A percentile compares a stretch with the other conserved stretches of the same genome.
Evolutionary conservation across 345 rosid genomes (phyloP).

Genomic region (Salix koriyanagi): DNA sequence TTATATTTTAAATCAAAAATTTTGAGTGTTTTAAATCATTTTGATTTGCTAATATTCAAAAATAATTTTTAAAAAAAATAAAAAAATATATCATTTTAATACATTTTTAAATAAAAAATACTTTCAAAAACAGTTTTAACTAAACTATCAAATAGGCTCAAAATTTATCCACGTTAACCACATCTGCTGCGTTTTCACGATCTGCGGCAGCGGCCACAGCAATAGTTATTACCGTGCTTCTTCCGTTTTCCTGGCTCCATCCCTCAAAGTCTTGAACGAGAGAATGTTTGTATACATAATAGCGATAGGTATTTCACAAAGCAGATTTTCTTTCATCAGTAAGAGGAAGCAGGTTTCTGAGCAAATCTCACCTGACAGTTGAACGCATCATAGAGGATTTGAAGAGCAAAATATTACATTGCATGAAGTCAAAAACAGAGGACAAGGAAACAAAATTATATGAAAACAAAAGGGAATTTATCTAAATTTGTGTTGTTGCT

Average conservation of each 20-base stretch:
- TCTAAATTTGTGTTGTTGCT: constrained; percentile 5
- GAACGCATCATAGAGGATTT: neutral
- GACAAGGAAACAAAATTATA: neutral
- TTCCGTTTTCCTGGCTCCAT: neutral
- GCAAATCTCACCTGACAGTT: neutral
- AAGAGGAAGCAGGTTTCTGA: neutral
- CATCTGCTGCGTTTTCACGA: neutral
- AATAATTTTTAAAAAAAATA: no score
- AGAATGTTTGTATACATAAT: no score
- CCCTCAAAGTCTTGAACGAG: neutral
- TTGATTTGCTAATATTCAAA: no score
- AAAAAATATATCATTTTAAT: no score
- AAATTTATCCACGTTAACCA: no score
- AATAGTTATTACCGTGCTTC: neutral
- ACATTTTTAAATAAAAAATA: no score
- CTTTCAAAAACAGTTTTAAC: no score
- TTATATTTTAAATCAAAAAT: no score
- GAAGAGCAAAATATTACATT: neutral
- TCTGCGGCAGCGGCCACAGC: neutral
- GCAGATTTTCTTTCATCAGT: neutral
- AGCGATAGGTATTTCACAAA: neutral
- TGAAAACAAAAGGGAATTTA: constrained; percentile 11
- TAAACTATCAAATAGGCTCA: no score
- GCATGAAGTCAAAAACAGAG: constrained; percentile 1
- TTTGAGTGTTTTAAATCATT: no score